Conservation (phyloP, 192 early-diverging fungal species). For the Spizellomyces sp. region DNA sequence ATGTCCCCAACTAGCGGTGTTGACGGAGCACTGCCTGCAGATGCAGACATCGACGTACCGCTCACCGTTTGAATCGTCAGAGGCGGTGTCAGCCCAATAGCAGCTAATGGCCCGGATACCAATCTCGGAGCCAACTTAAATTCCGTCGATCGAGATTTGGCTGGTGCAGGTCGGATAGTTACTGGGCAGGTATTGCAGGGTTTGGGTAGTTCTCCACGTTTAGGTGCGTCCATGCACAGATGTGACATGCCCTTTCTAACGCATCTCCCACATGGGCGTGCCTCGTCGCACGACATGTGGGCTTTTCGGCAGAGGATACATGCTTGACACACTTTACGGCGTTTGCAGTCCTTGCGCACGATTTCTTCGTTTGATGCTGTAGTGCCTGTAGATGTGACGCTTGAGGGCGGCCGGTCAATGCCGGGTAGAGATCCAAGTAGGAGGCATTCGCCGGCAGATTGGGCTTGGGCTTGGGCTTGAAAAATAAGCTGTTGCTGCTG, state of each 20-base stretch:
- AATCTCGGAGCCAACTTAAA: neutral
- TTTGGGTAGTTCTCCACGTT: conserved; percentile 22
- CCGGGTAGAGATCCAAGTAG: too few species aligned
- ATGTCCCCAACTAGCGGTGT: neutral
- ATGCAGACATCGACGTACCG: too few species aligned
- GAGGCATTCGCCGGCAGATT: too few species aligned
- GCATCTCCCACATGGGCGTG: conserved; percentile 92
- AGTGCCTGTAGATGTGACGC: neutral
- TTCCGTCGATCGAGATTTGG: neutral
- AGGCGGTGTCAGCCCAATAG: neutral
- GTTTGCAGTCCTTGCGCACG: conserved; percentile 27
- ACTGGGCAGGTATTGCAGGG: conserved; percentile 22
- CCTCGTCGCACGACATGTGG: conserved; percentile 79
- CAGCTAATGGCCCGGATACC: neutral
- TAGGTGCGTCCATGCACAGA: conserved; percentile 88
- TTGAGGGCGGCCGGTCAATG: too few species aligned
- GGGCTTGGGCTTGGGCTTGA: too few species aligned
- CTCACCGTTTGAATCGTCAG: too few species aligned
- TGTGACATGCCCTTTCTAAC: conserved; percentile 93
- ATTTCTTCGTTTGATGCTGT: neutral
- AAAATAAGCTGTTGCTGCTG: conserved; percentile 2
- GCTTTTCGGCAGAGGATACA: conserved; percentile 94
- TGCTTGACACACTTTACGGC: conserved; percentile 63
- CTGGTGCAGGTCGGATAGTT: conserved; percentile 1
- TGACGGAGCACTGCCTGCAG: too few species aligned